Percentiles rank a stretch among this genome's conserved stretches.
Evolutionary conservation across 345 rosid genomes (phyloP).

Genomic region (Eucalyptus regnans): DNA sequence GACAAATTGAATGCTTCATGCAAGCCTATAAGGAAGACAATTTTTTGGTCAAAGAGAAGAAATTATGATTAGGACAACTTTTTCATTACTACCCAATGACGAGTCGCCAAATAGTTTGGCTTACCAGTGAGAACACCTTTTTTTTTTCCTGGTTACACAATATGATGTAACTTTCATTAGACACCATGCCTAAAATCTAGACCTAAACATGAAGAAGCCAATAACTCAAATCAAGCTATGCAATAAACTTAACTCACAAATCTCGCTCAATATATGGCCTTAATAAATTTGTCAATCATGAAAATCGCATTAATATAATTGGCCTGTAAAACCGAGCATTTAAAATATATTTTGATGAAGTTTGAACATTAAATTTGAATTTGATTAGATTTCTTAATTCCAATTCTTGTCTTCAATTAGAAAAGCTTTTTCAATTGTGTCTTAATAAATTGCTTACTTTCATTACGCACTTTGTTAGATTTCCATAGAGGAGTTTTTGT

Average conservation of each 20-base stretch:
- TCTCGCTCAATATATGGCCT: fast-evolving
- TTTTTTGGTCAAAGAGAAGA: background rate
- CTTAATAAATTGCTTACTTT: no score
- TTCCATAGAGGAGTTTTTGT: no score
- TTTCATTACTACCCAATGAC: background rate
- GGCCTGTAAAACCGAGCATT: background rate
- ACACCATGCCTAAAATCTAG: background rate
- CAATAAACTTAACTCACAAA: background rate
- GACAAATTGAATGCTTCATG: background rate
- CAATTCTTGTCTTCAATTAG: background rate
- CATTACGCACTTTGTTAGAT: no score
- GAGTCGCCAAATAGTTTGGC: background rate
- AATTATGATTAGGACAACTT: background rate
- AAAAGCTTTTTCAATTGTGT: background rate
- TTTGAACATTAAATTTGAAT: background rate
- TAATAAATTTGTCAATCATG: background rate
- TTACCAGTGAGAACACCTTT: background rate
- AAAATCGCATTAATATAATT: background rate
- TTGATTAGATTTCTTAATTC: background rate
- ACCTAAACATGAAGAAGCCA: background rate
- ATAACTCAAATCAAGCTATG: no score
- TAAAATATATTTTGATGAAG: background rate
- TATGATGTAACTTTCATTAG: background rate
- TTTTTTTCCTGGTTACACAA: background rate
- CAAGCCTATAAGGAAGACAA: background rate